phyloP scores from a whole-genome alignment of 2,329 filamentous ascomycete species.

The Fusarium mangiferae region DNA sequence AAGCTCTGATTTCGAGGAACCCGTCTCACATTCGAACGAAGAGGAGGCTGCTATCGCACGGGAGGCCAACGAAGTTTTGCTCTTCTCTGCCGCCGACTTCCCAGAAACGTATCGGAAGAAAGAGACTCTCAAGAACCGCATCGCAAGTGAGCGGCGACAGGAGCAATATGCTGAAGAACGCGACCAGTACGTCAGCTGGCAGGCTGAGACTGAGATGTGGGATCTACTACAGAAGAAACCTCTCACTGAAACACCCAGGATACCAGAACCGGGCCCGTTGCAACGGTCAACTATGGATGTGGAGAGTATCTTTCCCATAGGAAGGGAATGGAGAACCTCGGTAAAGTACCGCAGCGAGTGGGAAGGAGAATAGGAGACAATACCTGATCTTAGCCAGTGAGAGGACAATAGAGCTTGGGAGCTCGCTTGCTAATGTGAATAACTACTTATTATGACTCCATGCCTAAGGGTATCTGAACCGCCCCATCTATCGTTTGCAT shows the following conservation, averaged over 20 bases:
- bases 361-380: slow-evolving; percentile 47
- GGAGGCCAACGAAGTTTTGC: slow-evolving; percentile 57
- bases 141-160: slow-evolving; percentile 54
- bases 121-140: slow-evolving; percentile 50
- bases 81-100: slow-evolving; percentile 54
- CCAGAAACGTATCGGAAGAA: slow-evolving; percentile 51
- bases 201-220: slow-evolving; percentile 60
- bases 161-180: slow-evolving; percentile 57
- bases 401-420: not conserved
- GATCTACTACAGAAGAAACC: slow-evolving; percentile 53
- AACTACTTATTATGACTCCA: slow-evolving; percentile 4
- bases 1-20: slow-evolving; percentile 31
- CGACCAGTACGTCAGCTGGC: slow-evolving; percentile 53
- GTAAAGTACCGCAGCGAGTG: slow-evolving; percentile 55
- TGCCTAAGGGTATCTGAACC: slow-evolving; percentile 22
- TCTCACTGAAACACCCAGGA: slow-evolving; percentile 48
- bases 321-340: slow-evolving; percentile 53
- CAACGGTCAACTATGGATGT: slow-evolving; percentile 47
- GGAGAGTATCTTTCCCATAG: slow-evolving; percentile 51
- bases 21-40: slow-evolving; percentile 25
- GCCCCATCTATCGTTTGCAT: not conserved
- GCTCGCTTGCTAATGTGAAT: not conserved
- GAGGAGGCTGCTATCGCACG: slow-evolving; percentile 46
- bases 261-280: slow-evolving; percentile 43
- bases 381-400: not conserved